These are phyloP conservation scores for Aspergillus texensis DNA, from an alignment of 2,329 filamentous ascomycete species.

Conservation along the genomic window DNA sequence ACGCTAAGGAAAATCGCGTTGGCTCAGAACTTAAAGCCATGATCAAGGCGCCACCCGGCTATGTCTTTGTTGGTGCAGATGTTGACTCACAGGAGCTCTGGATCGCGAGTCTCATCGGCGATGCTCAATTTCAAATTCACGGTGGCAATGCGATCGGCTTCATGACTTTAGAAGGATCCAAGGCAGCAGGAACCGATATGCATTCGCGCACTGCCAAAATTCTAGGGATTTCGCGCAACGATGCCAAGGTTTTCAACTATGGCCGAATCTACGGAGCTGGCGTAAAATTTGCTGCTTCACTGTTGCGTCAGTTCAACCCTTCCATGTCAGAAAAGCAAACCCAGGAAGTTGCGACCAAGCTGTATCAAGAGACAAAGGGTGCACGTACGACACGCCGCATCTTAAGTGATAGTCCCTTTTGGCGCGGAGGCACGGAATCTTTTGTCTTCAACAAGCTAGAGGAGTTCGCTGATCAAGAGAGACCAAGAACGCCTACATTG, in stretches of 20 bases:
- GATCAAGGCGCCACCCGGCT: slow-evolving; percentile 87
- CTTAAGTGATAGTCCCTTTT: slow-evolving; percentile 77
- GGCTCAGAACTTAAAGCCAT: slow-evolving; percentile 97
- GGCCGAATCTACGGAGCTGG: slow-evolving; percentile 98
- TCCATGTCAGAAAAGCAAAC: slow-evolving; percentile 78
- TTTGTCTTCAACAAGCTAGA: slow-evolving; percentile 98
- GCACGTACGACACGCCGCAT: slow-evolving; percentile 75
- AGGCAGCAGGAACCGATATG: slow-evolving; percentile 88
- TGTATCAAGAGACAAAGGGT: slow-evolving; percentile 91
- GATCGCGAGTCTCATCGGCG: slow-evolving; percentile 94
- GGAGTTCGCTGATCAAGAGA: slow-evolving; percentile 94
- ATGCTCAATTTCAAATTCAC: slow-evolving; percentile 91
- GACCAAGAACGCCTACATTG: slow-evolving; percentile 85
- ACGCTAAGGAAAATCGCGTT: slow-evolving; percentile 93
- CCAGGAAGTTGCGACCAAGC: slow-evolving; percentile 69
- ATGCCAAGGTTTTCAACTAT: slow-evolving; percentile 98
- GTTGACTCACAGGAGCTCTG: slow-evolving; percentile 97
- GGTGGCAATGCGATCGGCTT: slow-evolving; percentile 97
- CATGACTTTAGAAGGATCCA: slow-evolving; percentile 97
- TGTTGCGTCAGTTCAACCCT: slow-evolving; percentile 93
- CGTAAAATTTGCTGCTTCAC: slow-evolving; percentile 84
- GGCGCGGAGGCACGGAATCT: slow-evolving; percentile 94
- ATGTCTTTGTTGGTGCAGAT: slow-evolving; percentile 93
- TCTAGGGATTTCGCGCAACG: slow-evolving; percentile 88
- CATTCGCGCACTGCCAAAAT: slow-evolving; percentile 93